Conservation (phyloP, 1,284 basidiomycete genomes). For the Irpex lacteus region DNA sequence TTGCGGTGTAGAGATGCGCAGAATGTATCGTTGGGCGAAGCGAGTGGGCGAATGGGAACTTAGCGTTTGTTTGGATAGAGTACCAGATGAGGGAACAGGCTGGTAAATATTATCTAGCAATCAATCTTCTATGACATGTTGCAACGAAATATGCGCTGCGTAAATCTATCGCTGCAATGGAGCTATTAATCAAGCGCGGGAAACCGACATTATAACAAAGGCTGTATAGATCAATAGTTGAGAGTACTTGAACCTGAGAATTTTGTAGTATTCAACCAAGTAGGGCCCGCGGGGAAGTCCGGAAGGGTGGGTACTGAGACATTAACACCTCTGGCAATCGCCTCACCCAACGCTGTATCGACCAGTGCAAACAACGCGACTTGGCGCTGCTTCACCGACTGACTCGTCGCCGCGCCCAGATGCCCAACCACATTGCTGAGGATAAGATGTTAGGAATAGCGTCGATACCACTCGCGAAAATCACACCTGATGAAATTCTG, state of each 20-base stretch:
- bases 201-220: no score
- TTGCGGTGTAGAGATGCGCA: no score
- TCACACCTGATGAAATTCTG: slow-evolving; percentile 34
- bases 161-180: neutral
- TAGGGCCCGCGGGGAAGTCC: slow-evolving; percentile 22
- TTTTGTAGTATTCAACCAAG: slow-evolving; percentile 27
- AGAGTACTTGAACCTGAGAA: slow-evolving; percentile 18
- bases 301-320: slow-evolving; percentile 19
- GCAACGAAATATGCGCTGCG: neutral
- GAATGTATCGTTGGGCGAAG: no score
- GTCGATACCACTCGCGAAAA: no score
- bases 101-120: no score
- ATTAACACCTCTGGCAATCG: slow-evolving; percentile 33
- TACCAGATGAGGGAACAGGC: no score
- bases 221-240: slow-evolving; percentile 9
- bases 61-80: no score
- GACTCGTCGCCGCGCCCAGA: slow-evolving; percentile 30
- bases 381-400: slow-evolving; percentile 30
- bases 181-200: no score
- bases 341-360: slow-evolving; percentile 32
- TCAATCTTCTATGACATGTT: neutral
- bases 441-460: neutral
- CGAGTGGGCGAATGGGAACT: no score
- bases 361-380: slow-evolving; percentile 35
- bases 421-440: slow-evolving; percentile 38